These are phyloP conservation scores for Decorospora gaudefroyi DNA, from an alignment of 2,329 filamentous ascomycete species.

Conservation along the genomic window DNA sequence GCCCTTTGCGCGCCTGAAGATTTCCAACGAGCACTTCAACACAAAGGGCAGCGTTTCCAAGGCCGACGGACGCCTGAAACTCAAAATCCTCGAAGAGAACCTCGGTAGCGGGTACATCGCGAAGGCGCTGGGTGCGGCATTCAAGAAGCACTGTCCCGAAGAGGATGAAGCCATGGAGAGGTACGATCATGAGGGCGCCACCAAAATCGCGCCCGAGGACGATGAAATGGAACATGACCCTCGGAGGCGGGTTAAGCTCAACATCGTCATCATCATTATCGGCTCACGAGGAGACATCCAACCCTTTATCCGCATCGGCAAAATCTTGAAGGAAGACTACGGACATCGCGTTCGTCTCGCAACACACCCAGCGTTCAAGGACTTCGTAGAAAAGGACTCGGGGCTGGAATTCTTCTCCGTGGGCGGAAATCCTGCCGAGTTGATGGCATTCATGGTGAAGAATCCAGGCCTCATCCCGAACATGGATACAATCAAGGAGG, in stretches of 20 bases:
- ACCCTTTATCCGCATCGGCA: slow-evolving; percentile 76
- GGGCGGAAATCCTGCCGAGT: slow-evolving; percentile 75
- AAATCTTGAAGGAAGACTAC: slow-evolving; percentile 70
- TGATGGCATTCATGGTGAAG: slow-evolving; percentile 90
- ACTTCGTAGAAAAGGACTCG: slow-evolving; percentile 73
- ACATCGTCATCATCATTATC: slow-evolving; percentile 84
- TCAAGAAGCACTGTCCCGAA: slow-evolving; percentile 60
- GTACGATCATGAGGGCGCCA: slow-evolving; percentile 16
- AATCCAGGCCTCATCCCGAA: slow-evolving; percentile 78
- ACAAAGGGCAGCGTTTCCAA: slow-evolving; percentile 68
- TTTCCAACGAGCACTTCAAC: slow-evolving; percentile 67
- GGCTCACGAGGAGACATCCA: slow-evolving; percentile 80
- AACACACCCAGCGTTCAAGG: slow-evolving; percentile 75
- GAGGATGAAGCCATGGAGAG: slow-evolving; percentile 39
- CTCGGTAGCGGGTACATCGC: slow-evolving; percentile 72
- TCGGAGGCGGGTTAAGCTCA: slow-evolving; percentile 59
- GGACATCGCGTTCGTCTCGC: slow-evolving; percentile 78
- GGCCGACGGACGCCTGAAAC: slow-evolving; percentile 70
- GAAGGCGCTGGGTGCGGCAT: slow-evolving; percentile 69
- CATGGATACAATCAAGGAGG: slow-evolving; percentile 71
- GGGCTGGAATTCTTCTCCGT: slow-evolving; percentile 80
- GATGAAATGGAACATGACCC: slow-evolving; percentile 44
- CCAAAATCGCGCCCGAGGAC: slow-evolving; percentile 39
- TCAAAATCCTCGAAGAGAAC: slow-evolving; percentile 69
- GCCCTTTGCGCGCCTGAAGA: slow-evolving; percentile 60